Conservation (phyloP, 2,329 filamentous ascomycete genomes). For the Diaporthe ilicicola region DNA sequence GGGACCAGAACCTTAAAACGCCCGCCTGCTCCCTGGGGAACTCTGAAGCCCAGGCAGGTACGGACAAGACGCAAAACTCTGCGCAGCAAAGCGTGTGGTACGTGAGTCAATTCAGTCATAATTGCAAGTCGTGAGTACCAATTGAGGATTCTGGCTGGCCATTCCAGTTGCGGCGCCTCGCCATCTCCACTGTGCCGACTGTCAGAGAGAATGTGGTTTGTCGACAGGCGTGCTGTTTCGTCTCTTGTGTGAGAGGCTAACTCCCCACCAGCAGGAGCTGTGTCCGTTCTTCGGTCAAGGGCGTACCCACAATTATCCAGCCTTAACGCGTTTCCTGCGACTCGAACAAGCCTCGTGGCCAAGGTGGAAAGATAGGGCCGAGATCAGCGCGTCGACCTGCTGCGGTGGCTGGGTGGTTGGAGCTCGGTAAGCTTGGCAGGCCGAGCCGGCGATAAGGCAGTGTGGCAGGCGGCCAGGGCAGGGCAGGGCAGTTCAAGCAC, state of each 20-base stretch:
- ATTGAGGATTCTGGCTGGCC: too few relatives aligned
- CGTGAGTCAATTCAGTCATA: neutral
- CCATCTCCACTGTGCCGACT: neutral
- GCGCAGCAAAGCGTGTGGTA: neutral
- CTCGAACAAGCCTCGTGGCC: conserved; percentile 9
- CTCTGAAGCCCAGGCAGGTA: neutral
- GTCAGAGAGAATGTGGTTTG: neutral
- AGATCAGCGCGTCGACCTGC: neutral
- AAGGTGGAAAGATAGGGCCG: conserved; percentile 13
- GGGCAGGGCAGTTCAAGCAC: neutral
- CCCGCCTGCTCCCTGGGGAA: too few relatives aligned
- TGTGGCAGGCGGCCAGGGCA: neutral
- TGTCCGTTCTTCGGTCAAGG: neutral
- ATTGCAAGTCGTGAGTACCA: too few relatives aligned
- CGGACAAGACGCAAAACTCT: neutral
- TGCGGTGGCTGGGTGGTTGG: too few relatives aligned
- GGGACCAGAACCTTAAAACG: too few relatives aligned
- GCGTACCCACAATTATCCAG: neutral
- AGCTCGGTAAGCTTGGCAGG: neutral
- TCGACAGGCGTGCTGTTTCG: neutral
- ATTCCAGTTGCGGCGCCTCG: neutral
- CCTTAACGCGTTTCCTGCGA: conserved; percentile 2
- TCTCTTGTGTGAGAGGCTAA: neutral
- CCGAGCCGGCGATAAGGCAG: conserved; percentile 5
- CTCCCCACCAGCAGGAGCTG: neutral